These are phyloP conservation scores for Phytophthora rubi DNA, from an alignment of 352 stramenopile genomes.

Conservation along the genomic window DNA sequence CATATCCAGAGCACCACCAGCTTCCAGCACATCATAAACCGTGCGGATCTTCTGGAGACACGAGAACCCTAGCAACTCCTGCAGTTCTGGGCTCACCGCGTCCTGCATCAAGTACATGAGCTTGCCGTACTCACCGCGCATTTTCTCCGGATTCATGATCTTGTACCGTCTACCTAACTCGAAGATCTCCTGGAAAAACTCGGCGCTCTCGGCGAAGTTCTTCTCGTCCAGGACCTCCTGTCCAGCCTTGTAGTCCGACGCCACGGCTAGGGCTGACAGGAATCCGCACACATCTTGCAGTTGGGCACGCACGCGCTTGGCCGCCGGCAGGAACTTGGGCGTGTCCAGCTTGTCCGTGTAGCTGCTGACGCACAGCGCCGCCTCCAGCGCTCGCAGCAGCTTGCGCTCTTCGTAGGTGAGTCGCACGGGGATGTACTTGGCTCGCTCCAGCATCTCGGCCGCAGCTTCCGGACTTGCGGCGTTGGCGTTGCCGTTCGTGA, in stretches of 20 bases:
- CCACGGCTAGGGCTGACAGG: slow-evolving; percentile 91
- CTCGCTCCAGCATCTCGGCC: slow-evolving; percentile 84
- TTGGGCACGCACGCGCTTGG: slow-evolving; percentile 88
- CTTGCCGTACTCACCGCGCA: slow-evolving; percentile 97
- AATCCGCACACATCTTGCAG: slow-evolving; percentile 93
- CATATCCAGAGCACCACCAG: slow-evolving; percentile 71
- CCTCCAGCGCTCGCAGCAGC: slow-evolving; percentile 94
- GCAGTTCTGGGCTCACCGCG: slow-evolving; percentile 81
- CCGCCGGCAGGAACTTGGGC: slow-evolving; percentile 57
- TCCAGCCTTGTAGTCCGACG: slow-evolving; percentile 88
- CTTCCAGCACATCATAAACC: slow-evolving; percentile 90
- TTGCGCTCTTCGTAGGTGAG: slow-evolving; percentile 96
- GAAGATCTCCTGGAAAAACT: slow-evolving; percentile 93
- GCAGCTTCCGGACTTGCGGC: slow-evolving; percentile 23
- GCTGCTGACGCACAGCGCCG: slow-evolving; percentile 91
- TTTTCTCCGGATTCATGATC: slow-evolving; percentile 99
- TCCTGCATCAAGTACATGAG: slow-evolving; percentile 95
- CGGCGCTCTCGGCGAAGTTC: slow-evolving; percentile 88
- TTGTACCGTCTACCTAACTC: slow-evolving; percentile 96
- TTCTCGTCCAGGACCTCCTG: slow-evolving; percentile 90
- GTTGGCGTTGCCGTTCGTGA: slow-evolving; percentile 22
- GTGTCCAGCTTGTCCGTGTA: slow-evolving; percentile 95
- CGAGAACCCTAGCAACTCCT: slow-evolving; percentile 89
- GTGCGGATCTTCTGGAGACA: slow-evolving; percentile 86
- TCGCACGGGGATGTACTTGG: slow-evolving; percentile 97